Evolutionary conservation across 148 eudicot species (phyloP).

Genomic region (Chenopodium album): DNA sequence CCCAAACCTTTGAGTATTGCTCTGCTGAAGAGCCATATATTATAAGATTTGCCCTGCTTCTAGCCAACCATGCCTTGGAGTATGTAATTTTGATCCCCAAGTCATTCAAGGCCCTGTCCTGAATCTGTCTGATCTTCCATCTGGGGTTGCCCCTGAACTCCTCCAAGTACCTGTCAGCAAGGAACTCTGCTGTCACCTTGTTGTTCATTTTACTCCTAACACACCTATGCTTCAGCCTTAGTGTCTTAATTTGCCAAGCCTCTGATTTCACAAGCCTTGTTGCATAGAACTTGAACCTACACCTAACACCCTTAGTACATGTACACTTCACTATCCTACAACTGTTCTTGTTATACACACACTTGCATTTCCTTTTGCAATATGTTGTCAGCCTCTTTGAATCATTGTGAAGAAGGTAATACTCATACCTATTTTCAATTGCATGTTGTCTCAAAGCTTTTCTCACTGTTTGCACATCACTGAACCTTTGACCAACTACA

Average conservation of each 20-base stretch:
- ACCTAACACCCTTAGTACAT: background rate
- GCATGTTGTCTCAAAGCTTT: too few species aligned
- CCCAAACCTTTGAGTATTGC: conserved; percentile 3
- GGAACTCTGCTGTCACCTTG: background rate
- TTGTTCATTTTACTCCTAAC: background rate
- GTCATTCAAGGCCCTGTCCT: background rate
- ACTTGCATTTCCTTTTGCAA: too few species aligned
- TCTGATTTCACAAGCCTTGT: background rate
- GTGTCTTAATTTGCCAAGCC: too few species aligned
- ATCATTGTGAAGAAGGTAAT: too few species aligned
- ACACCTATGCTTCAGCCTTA: too few species aligned
- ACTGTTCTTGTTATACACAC: too few species aligned
- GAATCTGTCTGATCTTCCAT: background rate
- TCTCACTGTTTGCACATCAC: too few species aligned
- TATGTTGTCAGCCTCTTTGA: too few species aligned
- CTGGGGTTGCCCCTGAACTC: background rate
- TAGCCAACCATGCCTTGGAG: background rate
- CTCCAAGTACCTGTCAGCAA: background rate
- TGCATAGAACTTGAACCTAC: background rate
- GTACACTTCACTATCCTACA: too few species aligned
- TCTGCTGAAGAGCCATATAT: background rate
- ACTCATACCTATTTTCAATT: too few species aligned
- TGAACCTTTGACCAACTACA: too few species aligned
- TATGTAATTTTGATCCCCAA: background rate
- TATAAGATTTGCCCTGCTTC: background rate